These are phyloP conservation scores for Rhododendron simsii DNA, from an alignment of 148 eudicot species.

Conservation along the genomic window DNA sequence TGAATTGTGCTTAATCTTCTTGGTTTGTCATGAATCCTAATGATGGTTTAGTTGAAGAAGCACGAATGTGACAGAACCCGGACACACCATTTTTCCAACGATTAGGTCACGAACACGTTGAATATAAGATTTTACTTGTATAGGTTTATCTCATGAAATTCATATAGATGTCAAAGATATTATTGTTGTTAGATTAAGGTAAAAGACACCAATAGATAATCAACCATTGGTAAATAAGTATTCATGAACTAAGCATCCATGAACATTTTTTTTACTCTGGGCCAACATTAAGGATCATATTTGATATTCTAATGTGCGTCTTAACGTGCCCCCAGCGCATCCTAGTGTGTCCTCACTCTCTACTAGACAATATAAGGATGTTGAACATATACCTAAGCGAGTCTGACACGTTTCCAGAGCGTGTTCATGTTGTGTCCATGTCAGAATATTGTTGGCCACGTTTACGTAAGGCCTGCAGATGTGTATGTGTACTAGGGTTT, in stretches of 20 bases:
- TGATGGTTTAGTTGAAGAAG: not conserved
- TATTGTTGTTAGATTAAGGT: not conserved
- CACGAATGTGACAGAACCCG: not conserved
- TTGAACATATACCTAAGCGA: not conserved
- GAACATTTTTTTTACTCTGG: not conserved
- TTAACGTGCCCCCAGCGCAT: not conserved
- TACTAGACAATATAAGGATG: not conserved
- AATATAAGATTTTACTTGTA: not conserved
- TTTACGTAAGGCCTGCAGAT: not conserved
- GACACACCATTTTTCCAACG: not conserved
- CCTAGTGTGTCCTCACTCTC: not conserved
- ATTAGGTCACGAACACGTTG: too few species aligned
- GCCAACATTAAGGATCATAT: not conserved
- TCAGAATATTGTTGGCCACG: not conserved
- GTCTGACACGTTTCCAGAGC: not conserved
- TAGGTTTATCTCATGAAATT: too few species aligned
- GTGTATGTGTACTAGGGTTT: not conserved
- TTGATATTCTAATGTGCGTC: not conserved
- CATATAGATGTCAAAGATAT: too few species aligned
- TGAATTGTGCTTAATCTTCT: not conserved
- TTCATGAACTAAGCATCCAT: not conserved
- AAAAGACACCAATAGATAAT: not conserved
- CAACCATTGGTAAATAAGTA: not conserved
- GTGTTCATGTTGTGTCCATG: not conserved
- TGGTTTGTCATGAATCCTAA: not conserved